Base-by-base conservation (phyloP, 1,139 yeast genomes). In the Geotrichum aggregatum region DNA sequence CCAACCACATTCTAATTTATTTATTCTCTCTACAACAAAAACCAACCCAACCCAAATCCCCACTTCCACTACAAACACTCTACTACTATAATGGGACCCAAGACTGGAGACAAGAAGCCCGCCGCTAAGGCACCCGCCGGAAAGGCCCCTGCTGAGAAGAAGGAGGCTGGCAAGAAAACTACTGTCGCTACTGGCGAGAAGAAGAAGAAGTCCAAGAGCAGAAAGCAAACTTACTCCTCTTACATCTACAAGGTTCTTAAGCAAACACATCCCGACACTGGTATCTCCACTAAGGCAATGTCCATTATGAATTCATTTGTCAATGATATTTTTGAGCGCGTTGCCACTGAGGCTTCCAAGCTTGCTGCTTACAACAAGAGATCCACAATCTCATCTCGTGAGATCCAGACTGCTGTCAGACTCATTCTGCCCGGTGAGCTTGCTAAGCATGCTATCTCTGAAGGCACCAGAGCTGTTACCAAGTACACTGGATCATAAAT, bases 381-480 rank as follows among this genome's bases (percentile, higher is more conserved):
- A 80, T 89, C 97, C 55, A 92, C 98, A 70, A 92, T 92, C 71
- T 89, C 98, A 62, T 96, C 98, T 58, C 89, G 98, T 81, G 98
- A 92, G 78, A 92, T 92, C 71, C 98, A 92, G 79, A 92, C 98
- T 66, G 97, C 98, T 66, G 98, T 92, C 66, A 87, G 98, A 83
- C 85, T 92, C 72, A 92, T 92, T 78, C 86, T 92, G 70, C 98
- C 98, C 65, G 98, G 98, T 84, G 98, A 92, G 80, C 84, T 92
- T 76, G 97, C 98, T 66, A 92, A 91, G 83, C 98, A 91, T 77
- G 97, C 98, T 69, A 96, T 89, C 69, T 87, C 96, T 67, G 98
- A 91, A 79, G 98, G 98, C 82, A 91, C 98, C 68, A 89, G 97
- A 85, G 96, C 98, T 75, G 98, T 92, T 69, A 91, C 98, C 76